A percentile compares a stretch with the other conserved stretches of the same genome.
Conservation (phyloP, 2,329 filamentous ascomycete species). For the Verticillium albo-atrum region DNA sequence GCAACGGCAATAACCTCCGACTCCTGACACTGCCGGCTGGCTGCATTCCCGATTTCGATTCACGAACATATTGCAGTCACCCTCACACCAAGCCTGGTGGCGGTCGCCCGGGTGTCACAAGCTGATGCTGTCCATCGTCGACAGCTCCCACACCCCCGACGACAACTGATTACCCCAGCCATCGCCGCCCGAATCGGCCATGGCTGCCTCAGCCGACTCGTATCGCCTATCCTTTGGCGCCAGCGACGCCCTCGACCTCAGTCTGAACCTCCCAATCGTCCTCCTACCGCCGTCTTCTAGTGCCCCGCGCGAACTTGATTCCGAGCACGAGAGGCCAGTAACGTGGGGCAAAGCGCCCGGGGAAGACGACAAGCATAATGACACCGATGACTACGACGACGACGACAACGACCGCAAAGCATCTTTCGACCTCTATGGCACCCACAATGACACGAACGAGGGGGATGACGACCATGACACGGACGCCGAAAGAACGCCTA, state of each 20-base stretch:
- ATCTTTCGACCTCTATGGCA: background rate
- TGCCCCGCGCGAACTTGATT: background rate
- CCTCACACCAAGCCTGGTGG: background rate
- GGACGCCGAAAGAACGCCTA: constrained; percentile 11
- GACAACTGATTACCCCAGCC: background rate
- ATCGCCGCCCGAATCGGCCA: constrained; percentile 3
- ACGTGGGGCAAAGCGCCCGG: background rate
- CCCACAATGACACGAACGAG: background rate
- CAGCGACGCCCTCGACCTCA: constrained; percentile 9
- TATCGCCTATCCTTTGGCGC: constrained; percentile 14
- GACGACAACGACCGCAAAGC: constrained; percentile 4
- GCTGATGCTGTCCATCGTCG: background rate
- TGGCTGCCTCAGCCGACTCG: constrained; percentile 11
- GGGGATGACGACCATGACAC: background rate
- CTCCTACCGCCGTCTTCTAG: constrained; percentile 10
- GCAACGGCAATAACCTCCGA: background rate
- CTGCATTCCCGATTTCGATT: background rate
- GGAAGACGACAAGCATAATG: background rate
- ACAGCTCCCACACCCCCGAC: background rate
- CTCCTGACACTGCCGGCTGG: background rate
- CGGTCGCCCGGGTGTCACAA: background rate
- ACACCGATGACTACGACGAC: constrained; percentile 5
- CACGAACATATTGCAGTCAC: background rate
- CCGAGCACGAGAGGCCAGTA: background rate
- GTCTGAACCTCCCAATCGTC: constrained; percentile 10